Base-by-base conservation (phyloP, 2,329 filamentous ascomycete genomes). In the Sclerotinia sclerotiorum region DNA sequence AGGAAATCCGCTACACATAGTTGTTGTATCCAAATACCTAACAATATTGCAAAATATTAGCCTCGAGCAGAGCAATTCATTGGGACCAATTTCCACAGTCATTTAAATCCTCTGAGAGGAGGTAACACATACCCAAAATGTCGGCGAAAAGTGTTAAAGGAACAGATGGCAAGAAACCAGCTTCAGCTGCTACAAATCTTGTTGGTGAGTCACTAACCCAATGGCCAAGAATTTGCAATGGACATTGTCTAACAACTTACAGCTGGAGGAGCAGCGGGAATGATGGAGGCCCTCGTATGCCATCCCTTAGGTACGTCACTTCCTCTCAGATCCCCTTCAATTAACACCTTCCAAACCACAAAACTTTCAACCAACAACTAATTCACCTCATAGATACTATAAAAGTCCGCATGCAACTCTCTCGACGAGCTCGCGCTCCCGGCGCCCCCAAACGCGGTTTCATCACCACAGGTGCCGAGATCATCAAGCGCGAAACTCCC, bases 351-450 rank as follows among this genome's bases (percentile, higher is more conserved):
- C 5, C 29, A n/a, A 56, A 39, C 39, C 39, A 42, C 39, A 7
- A 11, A 46, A 5, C 19, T 24, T 19, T 54, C 39, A 5, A 55
- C 6, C 10, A n/a, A 42, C 27, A 32, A 32, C 35, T 19, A 27
- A 42, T 21, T 32, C 54, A 17, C 24, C 24, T n/a, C 2, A 35
- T 32, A 91, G 93, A 97, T 81, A 97, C 94, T 70, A 97, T 98
- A 84, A 97, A 99, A 86, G 95, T 99, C 71, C 93, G 95, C 75
- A 99, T 99, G 96, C 95, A 99, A 83, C 90, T 99, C 70, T 98
- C 95, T 68, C 87, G 90, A 73, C 88, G 95, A 79, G 93, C 91
- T 62, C 87, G 91, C 73, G 86, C 88, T 70, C 93, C 93, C 68
- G 95, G 95, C 70, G 88, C 81, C 51, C 92, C 94, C 76, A 89